Evolutionary conservation across 202 grass and related monocot genomes (phyloP).

Genomic region (Cymbopogon flexuosus): DNA sequence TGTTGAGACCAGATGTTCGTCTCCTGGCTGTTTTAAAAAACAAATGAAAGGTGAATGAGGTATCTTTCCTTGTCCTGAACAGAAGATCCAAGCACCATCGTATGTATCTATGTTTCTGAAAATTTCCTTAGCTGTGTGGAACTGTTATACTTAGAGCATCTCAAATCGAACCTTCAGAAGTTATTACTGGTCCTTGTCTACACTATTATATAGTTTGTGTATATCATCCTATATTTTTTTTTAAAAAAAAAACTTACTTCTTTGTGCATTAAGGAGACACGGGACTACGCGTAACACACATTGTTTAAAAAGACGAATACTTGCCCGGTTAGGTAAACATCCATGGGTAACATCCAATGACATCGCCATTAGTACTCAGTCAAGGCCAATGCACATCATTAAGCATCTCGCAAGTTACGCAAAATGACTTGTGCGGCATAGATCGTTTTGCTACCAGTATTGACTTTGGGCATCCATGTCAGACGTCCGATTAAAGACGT

Average conservation of each 20-base stretch:
- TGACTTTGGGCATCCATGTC: background rate
- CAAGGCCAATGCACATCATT: background rate
- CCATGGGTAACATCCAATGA: background rate
- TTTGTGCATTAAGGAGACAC: background rate
- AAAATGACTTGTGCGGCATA: background rate
- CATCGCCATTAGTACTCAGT: slow-evolving; percentile 1
- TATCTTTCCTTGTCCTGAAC: background rate
- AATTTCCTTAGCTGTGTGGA: background rate
- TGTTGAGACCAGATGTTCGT: background rate
- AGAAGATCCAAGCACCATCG: background rate
- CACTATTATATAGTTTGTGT: background rate
- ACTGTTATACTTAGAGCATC: background rate
- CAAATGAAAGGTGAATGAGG: background rate
- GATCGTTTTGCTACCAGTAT: background rate
- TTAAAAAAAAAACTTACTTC: background rate
- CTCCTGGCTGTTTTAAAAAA: no score
- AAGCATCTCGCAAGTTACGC: background rate
- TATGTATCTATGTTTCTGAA: background rate
- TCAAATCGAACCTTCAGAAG: background rate
- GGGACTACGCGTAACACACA: background rate
- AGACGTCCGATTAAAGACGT: background rate
- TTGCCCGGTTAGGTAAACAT: background rate
- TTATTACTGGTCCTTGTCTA: background rate
- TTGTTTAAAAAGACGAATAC: background rate
- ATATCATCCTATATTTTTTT: background rate